phyloP scores from a whole-genome alignment of 2,329 filamentous ascomycete species.

The Aspergillus fumigatus region DNA sequence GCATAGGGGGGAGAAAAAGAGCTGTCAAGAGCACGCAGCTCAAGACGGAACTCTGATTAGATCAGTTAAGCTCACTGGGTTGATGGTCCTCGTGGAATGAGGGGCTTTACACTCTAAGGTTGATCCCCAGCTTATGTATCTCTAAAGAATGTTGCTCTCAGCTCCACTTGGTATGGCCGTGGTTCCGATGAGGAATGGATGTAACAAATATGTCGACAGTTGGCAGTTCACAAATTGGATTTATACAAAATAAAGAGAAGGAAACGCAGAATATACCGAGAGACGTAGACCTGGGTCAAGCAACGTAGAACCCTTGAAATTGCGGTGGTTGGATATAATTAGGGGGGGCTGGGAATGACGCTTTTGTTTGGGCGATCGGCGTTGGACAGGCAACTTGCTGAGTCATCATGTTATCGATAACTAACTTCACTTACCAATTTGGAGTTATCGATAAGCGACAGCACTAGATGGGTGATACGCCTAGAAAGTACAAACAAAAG shows the following conservation, averaged over 20 bases:
- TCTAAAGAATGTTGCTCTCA: background rate
- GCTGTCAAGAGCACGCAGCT: constrained; percentile 33
- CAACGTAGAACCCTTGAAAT: constrained; percentile 17
- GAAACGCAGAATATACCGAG: constrained; percentile 5
- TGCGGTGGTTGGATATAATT: constrained; percentile 34
- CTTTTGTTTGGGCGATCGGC: constrained; percentile 20
- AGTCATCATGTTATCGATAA: constrained; percentile 21
- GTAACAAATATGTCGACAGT: background rate
- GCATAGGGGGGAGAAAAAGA: constrained; percentile 22
- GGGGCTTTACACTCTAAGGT: constrained; percentile 1
- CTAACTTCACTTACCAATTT: no score
- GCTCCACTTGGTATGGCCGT: background rate
- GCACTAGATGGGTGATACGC: background rate
- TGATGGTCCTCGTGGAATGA: constrained; percentile 3
- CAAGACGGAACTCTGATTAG: constrained; percentile 26
- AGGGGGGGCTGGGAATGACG: constrained; percentile 33
- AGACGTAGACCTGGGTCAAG: constrained; percentile 4
- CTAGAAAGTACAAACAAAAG: background rate
- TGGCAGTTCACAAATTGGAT: background rate
- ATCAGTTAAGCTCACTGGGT: constrained; percentile 3
- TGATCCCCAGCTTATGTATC: background rate
- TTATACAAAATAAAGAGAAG: background rate
- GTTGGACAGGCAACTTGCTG: constrained; percentile 26
- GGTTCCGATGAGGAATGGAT: background rate
- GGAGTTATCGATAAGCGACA: background rate